Percentiles rank a stretch among this genome's conserved stretches.
phyloP scores from a whole-genome alignment of 2,329 filamentous ascomycete genomes.

The Penicillium psychrosexuale region DNA sequence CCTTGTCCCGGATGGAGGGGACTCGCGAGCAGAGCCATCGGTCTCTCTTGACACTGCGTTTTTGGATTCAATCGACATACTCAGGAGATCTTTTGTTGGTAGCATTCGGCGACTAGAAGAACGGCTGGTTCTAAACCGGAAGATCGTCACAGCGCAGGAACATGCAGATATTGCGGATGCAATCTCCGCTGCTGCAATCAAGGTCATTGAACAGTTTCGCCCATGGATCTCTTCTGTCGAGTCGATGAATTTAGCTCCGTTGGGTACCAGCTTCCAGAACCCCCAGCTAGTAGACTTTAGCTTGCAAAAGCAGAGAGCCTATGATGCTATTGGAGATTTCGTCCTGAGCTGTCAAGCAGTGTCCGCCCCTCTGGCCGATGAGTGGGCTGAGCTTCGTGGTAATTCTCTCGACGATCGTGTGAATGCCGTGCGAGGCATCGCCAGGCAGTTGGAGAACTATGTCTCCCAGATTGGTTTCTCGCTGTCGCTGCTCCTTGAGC shows the following conservation, averaged over 20 bases:
- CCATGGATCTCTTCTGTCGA: slow-evolving; percentile 88
- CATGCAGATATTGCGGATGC: slow-evolving; percentile 80
- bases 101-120: slow-evolving; percentile 86
- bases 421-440: slow-evolving; percentile 72
- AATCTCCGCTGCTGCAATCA: slow-evolving; percentile 72
- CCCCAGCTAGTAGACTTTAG: slow-evolving; percentile 84
- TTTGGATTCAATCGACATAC: slow-evolving; percentile 78
- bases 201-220: slow-evolving; percentile 82
- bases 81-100: slow-evolving; percentile 79
- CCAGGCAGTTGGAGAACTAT: slow-evolving; percentile 78
- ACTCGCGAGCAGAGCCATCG: slow-evolving; percentile 67
- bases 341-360: slow-evolving; percentile 84
- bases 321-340: slow-evolving; percentile 89
- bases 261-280: slow-evolving; percentile 75
- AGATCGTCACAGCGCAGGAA: slow-evolving; percentile 72
- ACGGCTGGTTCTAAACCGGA: slow-evolving; percentile 71
- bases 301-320: slow-evolving; percentile 86
- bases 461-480: slow-evolving; percentile 85
- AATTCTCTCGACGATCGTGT: slow-evolving; percentile 85
- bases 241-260: slow-evolving; percentile 79
- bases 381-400: slow-evolving; percentile 90
- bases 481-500: slow-evolving; percentile 79
- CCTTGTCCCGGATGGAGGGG: slow-evolving; percentile 81
- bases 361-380: slow-evolving; percentile 85
- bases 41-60: slow-evolving; percentile 71